Conservation (phyloP, 129 eudicot genomes). For the Tanacetum coccineum region DNA sequence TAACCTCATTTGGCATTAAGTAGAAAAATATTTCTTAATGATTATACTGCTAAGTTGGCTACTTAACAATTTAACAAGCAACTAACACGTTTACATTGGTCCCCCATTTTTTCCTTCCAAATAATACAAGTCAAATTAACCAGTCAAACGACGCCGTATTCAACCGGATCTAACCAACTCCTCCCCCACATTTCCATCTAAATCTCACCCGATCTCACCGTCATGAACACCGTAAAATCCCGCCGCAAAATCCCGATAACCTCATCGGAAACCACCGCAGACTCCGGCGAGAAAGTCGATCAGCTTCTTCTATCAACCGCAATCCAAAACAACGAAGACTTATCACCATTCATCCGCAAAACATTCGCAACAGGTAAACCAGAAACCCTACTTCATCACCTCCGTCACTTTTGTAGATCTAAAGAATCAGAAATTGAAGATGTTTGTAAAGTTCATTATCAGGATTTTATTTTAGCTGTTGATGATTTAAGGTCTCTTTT, state of each 20-base stretch:
- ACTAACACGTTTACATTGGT: too few relatives aligned
- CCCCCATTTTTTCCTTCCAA: too few relatives aligned
- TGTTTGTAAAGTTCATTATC: conserved; percentile 87
- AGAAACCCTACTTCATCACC: conserved; percentile 73
- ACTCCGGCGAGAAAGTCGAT: conserved; percentile 73
- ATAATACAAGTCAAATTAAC: not conserved
- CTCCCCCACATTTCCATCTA: too few relatives aligned
- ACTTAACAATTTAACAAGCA: conserved; percentile 7
- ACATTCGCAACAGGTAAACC: conserved; percentile 88
- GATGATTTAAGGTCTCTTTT: conserved; percentile 90
- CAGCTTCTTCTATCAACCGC: conserved; percentile 93
- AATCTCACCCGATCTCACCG: too few relatives aligned
- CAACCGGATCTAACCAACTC: conserved; percentile 27
- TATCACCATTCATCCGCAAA: conserved; percentile 89
- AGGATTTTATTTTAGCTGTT: conserved; percentile 90
- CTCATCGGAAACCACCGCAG: conserved; percentile 47
- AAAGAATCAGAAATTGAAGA: conserved; percentile 94
- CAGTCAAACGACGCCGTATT: conserved; percentile 15
- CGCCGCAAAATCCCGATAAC: conserved; percentile 70
- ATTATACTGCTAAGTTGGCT: not conserved
- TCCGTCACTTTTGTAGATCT: conserved; percentile 69
- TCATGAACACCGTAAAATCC: conserved; percentile 43
- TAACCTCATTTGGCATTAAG: too few relatives aligned
- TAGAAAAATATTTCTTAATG: too few relatives aligned
- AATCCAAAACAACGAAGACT: conserved; percentile 82